Evolutionary conservation across 2,329 filamentous ascomycete genomes (phyloP).

Genomic region (Whalleya microplaca): DNA sequence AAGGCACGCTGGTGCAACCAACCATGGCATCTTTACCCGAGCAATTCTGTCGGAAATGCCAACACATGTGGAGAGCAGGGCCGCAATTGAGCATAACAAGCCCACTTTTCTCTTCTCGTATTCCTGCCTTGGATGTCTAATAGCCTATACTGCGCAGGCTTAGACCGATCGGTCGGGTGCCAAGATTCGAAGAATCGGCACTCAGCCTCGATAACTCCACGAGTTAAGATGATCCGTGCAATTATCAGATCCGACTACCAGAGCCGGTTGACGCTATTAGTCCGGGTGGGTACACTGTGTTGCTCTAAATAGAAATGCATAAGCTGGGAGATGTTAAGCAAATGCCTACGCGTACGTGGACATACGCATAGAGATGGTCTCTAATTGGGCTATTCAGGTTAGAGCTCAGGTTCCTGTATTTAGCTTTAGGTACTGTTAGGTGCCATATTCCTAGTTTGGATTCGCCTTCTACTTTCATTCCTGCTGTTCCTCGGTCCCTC

Average conservation of each 20-base stretch:
- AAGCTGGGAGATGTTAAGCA: no score
- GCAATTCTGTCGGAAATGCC: not conserved
- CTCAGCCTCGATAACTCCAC: not conserved
- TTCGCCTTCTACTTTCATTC: not conserved
- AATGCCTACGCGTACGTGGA: no score
- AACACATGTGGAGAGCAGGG: not conserved
- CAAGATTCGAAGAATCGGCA: not conserved
- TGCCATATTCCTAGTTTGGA: not conserved
- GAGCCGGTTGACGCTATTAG: not conserved
- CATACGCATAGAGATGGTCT: no score
- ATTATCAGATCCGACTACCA: not conserved
- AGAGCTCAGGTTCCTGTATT: no score
- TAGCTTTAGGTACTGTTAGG: no score
- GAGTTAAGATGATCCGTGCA: not conserved
- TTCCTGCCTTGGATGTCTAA: no score
- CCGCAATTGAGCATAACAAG: not conserved
- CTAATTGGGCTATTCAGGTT: no score
- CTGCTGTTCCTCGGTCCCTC: not conserved
- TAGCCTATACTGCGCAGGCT: not conserved
- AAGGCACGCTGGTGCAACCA: no score
- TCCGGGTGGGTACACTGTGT: no score
- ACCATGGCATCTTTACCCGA: not conserved
- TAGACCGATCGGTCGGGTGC: not conserved
- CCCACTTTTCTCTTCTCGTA: not conserved
- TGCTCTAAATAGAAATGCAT: no score